Conservation (phyloP, 768 basidiomycete species). For the Mycena olivaceomarginata region DNA sequence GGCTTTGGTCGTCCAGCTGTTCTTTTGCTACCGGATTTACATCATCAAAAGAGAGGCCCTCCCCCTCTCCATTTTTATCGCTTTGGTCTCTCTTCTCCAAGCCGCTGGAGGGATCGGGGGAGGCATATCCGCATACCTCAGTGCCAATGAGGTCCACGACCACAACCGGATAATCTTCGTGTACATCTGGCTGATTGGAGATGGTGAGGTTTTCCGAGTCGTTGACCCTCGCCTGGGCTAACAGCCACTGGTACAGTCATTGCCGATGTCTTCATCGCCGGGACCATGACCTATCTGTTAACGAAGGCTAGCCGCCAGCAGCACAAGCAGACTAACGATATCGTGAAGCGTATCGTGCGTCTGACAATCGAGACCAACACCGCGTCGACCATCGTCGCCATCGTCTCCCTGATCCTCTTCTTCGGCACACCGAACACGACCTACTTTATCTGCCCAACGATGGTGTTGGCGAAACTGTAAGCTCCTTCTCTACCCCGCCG, state of each 20-base stretch:
- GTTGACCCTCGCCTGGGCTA: no score
- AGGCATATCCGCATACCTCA: slow-evolving; percentile 28
- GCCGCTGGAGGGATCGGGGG: slow-evolving; percentile 35
- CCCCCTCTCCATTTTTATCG: slow-evolving; percentile 17
- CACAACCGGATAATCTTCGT: slow-evolving; percentile 38
- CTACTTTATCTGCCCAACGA: slow-evolving; percentile 39
- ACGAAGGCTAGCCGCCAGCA: slow-evolving; percentile 31
- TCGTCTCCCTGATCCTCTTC: slow-evolving; percentile 36
- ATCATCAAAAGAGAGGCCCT: slow-evolving; percentile 28
- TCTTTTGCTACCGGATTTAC: slow-evolving; percentile 40
- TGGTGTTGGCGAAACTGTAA: slow-evolving; percentile 41
- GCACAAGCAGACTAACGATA: slow-evolving; percentile 44
- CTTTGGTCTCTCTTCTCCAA: slow-evolving; percentile 28
- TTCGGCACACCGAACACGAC: slow-evolving; percentile 41
- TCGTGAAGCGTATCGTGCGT: slow-evolving; percentile 40
- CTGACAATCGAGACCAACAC: slow-evolving; percentile 41
- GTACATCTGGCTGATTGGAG: slow-evolving; percentile 40
- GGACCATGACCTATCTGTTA: slow-evolving; percentile 34
- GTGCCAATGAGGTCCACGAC: slow-evolving; percentile 30
- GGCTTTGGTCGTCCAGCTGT: slow-evolving; percentile 33
- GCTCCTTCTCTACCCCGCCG: not conserved
- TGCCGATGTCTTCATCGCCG: slow-evolving; percentile 35
- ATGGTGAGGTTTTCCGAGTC: not conserved
- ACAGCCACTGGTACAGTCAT: not conserved
- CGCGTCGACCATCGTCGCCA: slow-evolving; percentile 28